Evolutionary conservation across 176 grass and related monocot species (phyloP).

Genomic region (Aegilops speltoides): DNA sequence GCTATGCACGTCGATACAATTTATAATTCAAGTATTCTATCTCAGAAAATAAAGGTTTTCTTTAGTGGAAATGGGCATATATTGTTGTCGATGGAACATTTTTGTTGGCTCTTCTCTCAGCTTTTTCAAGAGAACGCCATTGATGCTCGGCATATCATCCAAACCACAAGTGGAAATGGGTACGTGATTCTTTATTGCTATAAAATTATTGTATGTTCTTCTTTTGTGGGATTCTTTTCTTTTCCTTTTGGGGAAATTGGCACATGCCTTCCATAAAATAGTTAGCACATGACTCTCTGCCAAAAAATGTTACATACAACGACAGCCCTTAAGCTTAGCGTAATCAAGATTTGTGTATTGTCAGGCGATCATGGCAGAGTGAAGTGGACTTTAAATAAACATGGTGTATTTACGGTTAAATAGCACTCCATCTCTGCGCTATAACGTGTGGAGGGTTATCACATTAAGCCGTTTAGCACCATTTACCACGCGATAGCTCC

Average conservation of each 20-base stretch:
- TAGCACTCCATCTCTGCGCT: no score
- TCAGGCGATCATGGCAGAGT: no score
- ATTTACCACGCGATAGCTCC: no score
- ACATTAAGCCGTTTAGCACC: no score
- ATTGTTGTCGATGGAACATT: background rate
- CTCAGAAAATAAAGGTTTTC: background rate
- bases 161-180: background rate
- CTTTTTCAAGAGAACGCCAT: background rate
- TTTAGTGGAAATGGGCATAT: slow-evolving; percentile 27
- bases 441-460: no score
- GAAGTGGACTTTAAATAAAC: no score
- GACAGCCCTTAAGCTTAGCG: background rate
- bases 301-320: no score
- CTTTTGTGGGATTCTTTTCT: background rate
- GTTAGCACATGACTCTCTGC: background rate
- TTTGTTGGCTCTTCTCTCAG: background rate
- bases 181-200: slow-evolving; percentile 15
- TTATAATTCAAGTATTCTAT: background rate
- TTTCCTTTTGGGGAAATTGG: background rate
- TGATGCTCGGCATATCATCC: background rate
- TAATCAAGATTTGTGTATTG: background rate
- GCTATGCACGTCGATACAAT: background rate
- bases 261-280: background rate
- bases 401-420: no score
- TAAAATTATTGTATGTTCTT: background rate